A percentile compares a stretch with the other conserved stretches of the same genome.
Conservation (phyloP, 108 stramenopile genomes). For the Fistulifera pelliculosa region DNA sequence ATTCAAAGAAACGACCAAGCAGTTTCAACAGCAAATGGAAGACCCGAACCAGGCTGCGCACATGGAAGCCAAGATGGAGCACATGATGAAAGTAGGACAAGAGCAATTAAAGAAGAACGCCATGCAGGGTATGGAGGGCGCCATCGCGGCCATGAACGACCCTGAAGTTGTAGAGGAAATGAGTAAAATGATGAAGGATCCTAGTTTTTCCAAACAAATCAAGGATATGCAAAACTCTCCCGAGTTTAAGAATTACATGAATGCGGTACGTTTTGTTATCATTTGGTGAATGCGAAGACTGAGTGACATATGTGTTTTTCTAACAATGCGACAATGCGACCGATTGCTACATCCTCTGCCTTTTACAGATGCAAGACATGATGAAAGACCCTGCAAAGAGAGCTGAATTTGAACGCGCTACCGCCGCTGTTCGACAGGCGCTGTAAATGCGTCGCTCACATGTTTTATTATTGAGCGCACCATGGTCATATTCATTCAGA, state of each 20-base stretch:
- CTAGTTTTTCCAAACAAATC: constrained; percentile 64
- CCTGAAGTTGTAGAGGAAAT: constrained; percentile 74
- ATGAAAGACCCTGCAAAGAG: constrained; percentile 74
- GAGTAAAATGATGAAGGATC: constrained; percentile 76
- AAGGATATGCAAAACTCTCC: constrained; percentile 78
- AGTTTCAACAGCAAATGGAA: constrained; percentile 50
- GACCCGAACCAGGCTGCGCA: constrained; percentile 79
- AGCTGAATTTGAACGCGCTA: constrained; percentile 61
- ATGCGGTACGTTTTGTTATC: constrained; percentile 38
- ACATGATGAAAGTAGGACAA: constrained; percentile 77
- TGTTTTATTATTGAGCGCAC: too few relatives aligned
- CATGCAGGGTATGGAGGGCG: constrained; percentile 53
- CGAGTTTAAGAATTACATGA: constrained; percentile 63
- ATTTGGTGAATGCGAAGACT: too few relatives aligned
- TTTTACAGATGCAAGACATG: constrained; percentile 66
- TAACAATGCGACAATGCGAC: not conserved
- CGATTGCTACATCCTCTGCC: not conserved
- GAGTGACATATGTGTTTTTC: too few relatives aligned
- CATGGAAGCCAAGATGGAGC: constrained; percentile 80
- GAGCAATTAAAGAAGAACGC: constrained; percentile 49
- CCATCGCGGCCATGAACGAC: constrained; percentile 76
- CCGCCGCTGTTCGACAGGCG: constrained; percentile 39
- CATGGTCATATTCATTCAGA: too few relatives aligned
- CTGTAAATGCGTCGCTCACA: constrained; percentile 23
- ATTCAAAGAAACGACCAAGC: constrained; percentile 55